Base-by-base conservation (phyloP, 2,329 filamentous ascomycete genomes). In the Fonsecaea erecta region DNA sequence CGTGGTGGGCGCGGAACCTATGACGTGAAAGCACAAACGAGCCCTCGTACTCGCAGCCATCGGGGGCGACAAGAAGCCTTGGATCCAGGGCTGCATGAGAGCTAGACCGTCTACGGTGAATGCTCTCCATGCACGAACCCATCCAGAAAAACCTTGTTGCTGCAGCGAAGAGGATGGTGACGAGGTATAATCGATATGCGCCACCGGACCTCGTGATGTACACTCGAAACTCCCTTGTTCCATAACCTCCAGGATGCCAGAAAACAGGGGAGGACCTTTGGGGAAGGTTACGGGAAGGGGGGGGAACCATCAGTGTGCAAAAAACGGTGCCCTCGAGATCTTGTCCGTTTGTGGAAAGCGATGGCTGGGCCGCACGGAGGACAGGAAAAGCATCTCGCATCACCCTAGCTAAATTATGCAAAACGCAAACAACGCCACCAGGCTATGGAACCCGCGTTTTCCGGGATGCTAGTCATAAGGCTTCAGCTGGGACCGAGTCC, bases 1-100 rank as follows among this genome's bases (percentile, higher is more conserved):
- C 58, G 32, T 34, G 2, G 32, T 34, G 2, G 18, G 34, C 37
- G 9, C 37, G 37, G 37, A 16, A 40, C 37, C n/a, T 61, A 61
- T 61, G 58, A 61, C 34, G 51, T 54, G 58, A 16, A 54, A n/a
- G 51, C 14, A n/a, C 32, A 61, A 12, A 16, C 58, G 58, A 61
- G 43, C 43, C 21, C 43, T 48, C 43, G 43, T 48, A 24, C 21
- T 24, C 43, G 43, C 43, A 24, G 43, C 18, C 12, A 1, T 48
- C 11, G 34, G 52, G n/a, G 26, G 58, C 16, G 57, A 51, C 43
- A 24, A 54, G 26, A 26, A 21, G 51, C 58, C 32, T 61, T 43
- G 30, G 34, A 43, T 3, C 37, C 16, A 40, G 34, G 46, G 34
- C 26, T 52, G 43, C 4, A 54, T 32, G n/a, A 28, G n/a, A 46